Conservation (phyloP, 148 eudicot genomes). For the Rhododendron mucronatum region DNA sequence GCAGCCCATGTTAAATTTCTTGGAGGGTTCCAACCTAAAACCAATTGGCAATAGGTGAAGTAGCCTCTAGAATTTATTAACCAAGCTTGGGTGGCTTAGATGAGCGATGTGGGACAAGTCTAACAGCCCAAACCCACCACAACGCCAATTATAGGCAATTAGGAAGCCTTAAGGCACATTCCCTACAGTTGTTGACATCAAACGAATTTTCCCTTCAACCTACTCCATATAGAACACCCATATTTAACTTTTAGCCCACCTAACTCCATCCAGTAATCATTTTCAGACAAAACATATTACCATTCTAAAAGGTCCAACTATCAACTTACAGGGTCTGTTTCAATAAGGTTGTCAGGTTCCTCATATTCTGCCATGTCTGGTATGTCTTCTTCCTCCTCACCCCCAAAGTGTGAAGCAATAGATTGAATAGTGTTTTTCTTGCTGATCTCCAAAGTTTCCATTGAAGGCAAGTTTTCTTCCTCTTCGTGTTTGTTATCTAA, state of each 20-base stretch:
- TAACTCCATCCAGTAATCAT: neutral
- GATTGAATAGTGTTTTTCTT: slow-evolving; percentile 69
- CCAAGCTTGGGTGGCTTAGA: too few species aligned
- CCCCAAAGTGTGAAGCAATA: slow-evolving; percentile 83
- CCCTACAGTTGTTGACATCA: neutral
- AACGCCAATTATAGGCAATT: neutral
- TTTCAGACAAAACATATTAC: neutral
- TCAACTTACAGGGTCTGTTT: slow-evolving; percentile 67
- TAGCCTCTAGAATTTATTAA: too few species aligned
- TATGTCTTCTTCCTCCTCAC: slow-evolving; percentile 82
- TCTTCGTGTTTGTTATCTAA: slow-evolving; percentile 51
- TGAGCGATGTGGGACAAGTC: too few species aligned
- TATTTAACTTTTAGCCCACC: neutral
- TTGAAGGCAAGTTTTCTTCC: slow-evolving; percentile 84
- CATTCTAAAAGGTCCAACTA: neutral
- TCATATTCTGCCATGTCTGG: slow-evolving; percentile 89
- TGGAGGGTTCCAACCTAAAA: too few species aligned
- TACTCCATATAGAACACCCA: neutral
- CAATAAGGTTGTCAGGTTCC: slow-evolving; percentile 82
- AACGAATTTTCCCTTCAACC: neutral
- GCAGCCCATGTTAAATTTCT: neutral
- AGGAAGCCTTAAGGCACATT: neutral
- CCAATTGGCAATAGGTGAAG: too few species aligned
- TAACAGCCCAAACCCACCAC: neutral
- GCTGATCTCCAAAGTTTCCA: slow-evolving; percentile 72